A percentile compares a stretch with the other conserved stretches of the same genome.
Evolutionary conservation across 2,329 filamentous ascomycete species (phyloP).

Genomic region (Ploettnerulaceae sp.): DNA sequence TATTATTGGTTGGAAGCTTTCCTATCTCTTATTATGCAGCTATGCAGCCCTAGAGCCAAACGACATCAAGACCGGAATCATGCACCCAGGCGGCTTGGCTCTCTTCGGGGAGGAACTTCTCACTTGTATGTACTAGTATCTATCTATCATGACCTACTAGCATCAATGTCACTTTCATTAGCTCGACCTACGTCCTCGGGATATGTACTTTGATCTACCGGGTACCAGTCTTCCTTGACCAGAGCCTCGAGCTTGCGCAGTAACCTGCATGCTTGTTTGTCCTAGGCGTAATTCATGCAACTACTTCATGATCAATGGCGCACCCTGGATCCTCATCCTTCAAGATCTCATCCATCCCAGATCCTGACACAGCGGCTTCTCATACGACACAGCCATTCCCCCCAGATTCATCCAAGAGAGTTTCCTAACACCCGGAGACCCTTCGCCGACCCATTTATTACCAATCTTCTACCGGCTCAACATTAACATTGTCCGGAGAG

Average conservation of each 20-base stretch:
- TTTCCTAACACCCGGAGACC: not conserved
- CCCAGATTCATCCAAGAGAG: not conserved
- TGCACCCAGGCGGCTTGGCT: not conserved
- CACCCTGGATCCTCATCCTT: conserved; percentile 3
- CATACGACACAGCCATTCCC: conserved; percentile 5
- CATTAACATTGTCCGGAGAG: conserved; percentile 4
- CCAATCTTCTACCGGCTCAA: conserved; percentile 23
- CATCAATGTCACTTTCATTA: no score
- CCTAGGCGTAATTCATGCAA: no score
- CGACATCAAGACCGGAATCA: conserved; percentile 1
- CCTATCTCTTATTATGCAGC: no score
- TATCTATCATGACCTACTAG: no score
- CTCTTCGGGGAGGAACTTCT: no score
- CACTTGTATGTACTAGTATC: no score
- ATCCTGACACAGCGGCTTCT: conserved; percentile 7
- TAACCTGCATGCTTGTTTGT: not conserved
- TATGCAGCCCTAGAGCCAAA: not conserved
- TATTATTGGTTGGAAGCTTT: no score
- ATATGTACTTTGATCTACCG: not conserved
- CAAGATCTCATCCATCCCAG: conserved; percentile 1
- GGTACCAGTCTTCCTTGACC: conserved; percentile 2
- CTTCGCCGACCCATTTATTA: conserved; percentile 15
- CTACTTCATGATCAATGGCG: not conserved
- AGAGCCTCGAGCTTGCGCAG: not conserved
- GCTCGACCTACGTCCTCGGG: no score